These are phyloP conservation scores for Climacium dendroides DNA, from an alignment of 225 moss, liverwort and hornwort species.

Conservation along the genomic window DNA sequence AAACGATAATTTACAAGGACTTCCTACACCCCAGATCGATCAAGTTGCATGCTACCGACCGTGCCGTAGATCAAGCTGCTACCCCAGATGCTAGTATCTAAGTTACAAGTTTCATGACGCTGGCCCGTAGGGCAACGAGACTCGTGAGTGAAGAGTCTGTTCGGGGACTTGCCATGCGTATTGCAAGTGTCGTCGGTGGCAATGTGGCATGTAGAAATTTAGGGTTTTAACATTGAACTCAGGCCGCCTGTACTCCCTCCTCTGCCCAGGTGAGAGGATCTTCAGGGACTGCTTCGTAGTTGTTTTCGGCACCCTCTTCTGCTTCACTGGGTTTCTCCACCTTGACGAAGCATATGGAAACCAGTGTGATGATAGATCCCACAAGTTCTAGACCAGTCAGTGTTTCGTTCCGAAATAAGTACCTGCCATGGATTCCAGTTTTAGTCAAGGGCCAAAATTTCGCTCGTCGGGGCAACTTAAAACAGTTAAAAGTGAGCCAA, in stretches of 20 bases:
- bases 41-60: background rate
- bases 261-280: background rate
- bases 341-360: constrained; percentile 16
- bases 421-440: background rate
- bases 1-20: background rate
- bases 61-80: background rate
- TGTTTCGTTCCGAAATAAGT: constrained; percentile 3
- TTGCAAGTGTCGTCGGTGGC: background rate
- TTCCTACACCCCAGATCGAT: background rate
- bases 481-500: background rate
- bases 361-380: constrained; percentile 6
- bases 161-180: background rate
- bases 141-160: background rate
- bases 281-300: background rate
- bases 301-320: background rate
- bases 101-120: background rate
- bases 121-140: background rate
- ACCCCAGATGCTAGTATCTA: background rate
- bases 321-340: background rate
- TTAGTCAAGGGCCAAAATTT: background rate
- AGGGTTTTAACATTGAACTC: background rate
- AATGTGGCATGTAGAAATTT: background rate
- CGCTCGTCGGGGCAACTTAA: background rate
- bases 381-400: background rate
- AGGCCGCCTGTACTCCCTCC: background rate